Evolutionary conservation across 2,329 filamentous ascomycete genomes (phyloP).

Genomic region (Aspergillus luchuensis): DNA sequence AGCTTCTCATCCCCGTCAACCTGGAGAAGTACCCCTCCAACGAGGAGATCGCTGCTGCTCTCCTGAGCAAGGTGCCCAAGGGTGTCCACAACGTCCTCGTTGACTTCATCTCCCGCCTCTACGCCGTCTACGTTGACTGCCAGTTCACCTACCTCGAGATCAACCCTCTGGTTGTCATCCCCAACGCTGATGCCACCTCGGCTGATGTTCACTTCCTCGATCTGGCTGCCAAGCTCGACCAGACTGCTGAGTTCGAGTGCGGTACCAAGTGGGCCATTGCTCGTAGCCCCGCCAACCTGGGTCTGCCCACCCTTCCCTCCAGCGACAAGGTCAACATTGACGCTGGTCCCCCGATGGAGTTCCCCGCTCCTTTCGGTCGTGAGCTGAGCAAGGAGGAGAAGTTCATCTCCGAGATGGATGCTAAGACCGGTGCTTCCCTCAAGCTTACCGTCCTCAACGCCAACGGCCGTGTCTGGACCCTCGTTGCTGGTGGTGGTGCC

Average conservation of each 20-base stretch:
- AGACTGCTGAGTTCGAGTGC: constrained; percentile 99
- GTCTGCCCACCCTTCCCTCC: constrained; percentile 68
- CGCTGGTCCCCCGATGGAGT: constrained; percentile 96
- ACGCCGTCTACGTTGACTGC: constrained; percentile 98
- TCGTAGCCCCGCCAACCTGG: constrained; percentile 83
- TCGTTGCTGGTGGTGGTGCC: constrained; percentile 98
- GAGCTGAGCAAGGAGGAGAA: constrained; percentile 98
- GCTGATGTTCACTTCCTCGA: constrained; percentile 97
- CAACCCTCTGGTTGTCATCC: constrained; percentile 97
- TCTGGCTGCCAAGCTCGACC: constrained; percentile 96
- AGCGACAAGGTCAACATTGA: constrained; percentile 86
- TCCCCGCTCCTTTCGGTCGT: constrained; percentile 97
- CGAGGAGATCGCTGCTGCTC: constrained; percentile 79
- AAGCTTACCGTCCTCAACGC: constrained; percentile 96
- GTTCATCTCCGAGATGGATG: constrained; percentile 97
- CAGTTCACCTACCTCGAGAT: constrained; percentile 99
- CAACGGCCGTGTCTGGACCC: constrained; percentile 91
- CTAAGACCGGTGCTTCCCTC: constrained; percentile 97
- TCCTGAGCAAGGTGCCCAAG: constrained; percentile 91
- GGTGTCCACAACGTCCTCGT: constrained; percentile 97
- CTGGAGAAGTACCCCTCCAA: constrained; percentile 94
- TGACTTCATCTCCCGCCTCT: constrained; percentile 97
- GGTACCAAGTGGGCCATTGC: constrained; percentile 99
- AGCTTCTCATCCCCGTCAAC: constrained; percentile 95
- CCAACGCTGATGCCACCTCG: constrained; percentile 87